Conservation (phyloP, 129 eudicot genomes). For the Sambucus nigra region DNA sequence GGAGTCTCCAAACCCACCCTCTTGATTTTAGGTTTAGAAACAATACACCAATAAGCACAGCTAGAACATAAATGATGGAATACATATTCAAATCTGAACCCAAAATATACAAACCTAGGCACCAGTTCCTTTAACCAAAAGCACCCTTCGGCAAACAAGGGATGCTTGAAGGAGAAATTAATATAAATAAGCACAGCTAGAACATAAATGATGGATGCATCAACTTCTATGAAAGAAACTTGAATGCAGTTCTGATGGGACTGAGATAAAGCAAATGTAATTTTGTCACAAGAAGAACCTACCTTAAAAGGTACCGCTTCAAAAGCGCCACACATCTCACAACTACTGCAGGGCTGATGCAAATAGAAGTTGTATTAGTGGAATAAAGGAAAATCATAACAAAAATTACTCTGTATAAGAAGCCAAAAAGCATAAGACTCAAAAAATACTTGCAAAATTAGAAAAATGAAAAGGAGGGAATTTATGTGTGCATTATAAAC, state of each 20-base stretch:
- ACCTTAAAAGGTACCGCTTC: slow-evolving; percentile 62
- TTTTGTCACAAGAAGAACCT: background rate
- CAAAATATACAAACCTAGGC: background rate
- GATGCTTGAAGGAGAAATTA: slow-evolving; percentile 1
- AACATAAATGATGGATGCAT: background rate
- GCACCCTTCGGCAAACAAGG: background rate
- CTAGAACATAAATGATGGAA: background rate
- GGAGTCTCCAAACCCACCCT: too few relatives aligned
- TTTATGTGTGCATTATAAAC: background rate
- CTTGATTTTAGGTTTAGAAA: too few relatives aligned
- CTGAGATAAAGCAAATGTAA: background rate
- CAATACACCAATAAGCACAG: too few relatives aligned
- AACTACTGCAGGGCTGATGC: slow-evolving; percentile 84
- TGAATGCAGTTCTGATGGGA: background rate
- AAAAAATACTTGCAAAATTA: background rate
- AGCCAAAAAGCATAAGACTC: slow-evolving; percentile 3
- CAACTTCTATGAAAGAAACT: background rate
- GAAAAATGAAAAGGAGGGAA: background rate
- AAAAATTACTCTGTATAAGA: slow-evolving; percentile 7
- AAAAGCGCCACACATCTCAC: slow-evolving; percentile 85
- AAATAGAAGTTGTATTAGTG: slow-evolving; percentile 20
- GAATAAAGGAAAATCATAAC: slow-evolving; percentile 7
- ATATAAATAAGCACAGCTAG: background rate
- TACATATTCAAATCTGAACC: background rate
- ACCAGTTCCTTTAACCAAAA: background rate